Conservation (phyloP, 2,329 filamentous ascomycete genomes). For the Penicillium sp. region DNA sequence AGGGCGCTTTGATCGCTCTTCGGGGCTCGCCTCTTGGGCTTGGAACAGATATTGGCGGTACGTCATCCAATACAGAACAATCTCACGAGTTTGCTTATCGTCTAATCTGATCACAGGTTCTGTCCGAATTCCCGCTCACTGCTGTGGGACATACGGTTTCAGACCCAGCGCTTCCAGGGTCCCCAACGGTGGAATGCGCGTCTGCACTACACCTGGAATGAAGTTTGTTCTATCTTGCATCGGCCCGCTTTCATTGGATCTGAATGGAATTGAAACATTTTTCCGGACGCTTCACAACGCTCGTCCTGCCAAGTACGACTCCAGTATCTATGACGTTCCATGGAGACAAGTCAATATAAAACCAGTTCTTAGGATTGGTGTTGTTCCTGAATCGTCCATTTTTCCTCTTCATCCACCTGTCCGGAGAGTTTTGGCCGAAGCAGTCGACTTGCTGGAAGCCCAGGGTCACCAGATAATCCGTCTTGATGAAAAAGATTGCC, state of each 20-base stretch:
- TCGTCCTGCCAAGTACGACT: slow-evolving; percentile 19
- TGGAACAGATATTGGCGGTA: slow-evolving; percentile 60
- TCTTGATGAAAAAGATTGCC: slow-evolving; percentile 21
- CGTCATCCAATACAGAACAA: neutral
- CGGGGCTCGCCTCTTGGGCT: slow-evolving; percentile 62
- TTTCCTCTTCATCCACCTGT: slow-evolving; percentile 54
- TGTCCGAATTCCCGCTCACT: slow-evolving; percentile 32
- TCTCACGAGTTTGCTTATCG: neutral
- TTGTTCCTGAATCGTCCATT: slow-evolving; percentile 47
- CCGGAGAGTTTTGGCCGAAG: slow-evolving; percentile 42
- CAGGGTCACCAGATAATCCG: slow-evolving; percentile 48
- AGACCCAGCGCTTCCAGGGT: slow-evolving; percentile 29
- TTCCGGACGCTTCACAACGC: slow-evolving; percentile 11
- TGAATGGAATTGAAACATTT: slow-evolving; percentile 20
- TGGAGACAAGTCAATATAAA: slow-evolving; percentile 18
- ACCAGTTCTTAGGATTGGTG: slow-evolving; percentile 45
- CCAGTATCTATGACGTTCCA: slow-evolving; percentile 19
- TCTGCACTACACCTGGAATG: slow-evolving; percentile 20
- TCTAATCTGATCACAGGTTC: slow-evolving; percentile 24
- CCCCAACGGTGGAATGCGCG: slow-evolving; percentile 22
- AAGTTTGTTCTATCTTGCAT: slow-evolving; percentile 22
- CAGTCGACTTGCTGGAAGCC: slow-evolving; percentile 36
- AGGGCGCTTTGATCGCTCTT: slow-evolving; percentile 62
- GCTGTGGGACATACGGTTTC: slow-evolving; percentile 33
- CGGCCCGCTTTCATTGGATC: slow-evolving; percentile 19